Evolutionary conservation across 2,329 filamentous ascomycete species (phyloP), one percentile per base, ranked within the genome.

Genomic region (Aspergillus sergii): DNA sequence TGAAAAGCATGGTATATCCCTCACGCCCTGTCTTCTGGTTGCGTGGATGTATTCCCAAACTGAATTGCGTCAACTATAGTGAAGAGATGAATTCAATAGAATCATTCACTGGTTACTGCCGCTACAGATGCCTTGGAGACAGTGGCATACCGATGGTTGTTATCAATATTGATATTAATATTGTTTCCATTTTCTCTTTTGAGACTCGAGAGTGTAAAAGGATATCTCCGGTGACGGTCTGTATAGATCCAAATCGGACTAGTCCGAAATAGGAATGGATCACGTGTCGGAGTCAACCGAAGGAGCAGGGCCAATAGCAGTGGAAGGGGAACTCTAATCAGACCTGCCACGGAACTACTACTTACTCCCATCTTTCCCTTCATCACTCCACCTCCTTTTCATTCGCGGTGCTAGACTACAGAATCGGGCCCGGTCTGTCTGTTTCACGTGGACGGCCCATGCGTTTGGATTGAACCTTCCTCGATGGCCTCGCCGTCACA

Each of bases 401-500:
- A 41, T n/a, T 23, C 16, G 4, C 53, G 7, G 53, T 56, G 32
- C 28, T 10, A 36, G 46, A 30, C 48, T 46, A 32, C n/a, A 36
- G 39, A 41, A 41, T 19, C 19, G 39, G 54, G 16, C 43, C 57
- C 60, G 51, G 34, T 45, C 36, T 59, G 55, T 66, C 65, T 59
- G 57, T 63, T 59, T 53, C 46, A 34, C 53, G 21, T 34, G 57
- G 39, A n/a, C 56, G 41, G 43, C 62, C 48, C 51, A 68, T 69
- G 63, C 58, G 41, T 62, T 26, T 63, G 43, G 57, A 46, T 55
- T 68, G 63, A 57, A 59, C 48, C 50, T 61, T 46, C 61, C 65
- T 63, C 43, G 60, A 70, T 68, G 69, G 68, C 66, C 62, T 62
- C 68, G 59, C 68, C 61, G 60, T 64, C 64, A 51, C 61, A 43